These are phyloP conservation scores for Eimeria acervulina DNA, from an alignment of 169 alveolate species.

Conservation along the genomic window DNA sequence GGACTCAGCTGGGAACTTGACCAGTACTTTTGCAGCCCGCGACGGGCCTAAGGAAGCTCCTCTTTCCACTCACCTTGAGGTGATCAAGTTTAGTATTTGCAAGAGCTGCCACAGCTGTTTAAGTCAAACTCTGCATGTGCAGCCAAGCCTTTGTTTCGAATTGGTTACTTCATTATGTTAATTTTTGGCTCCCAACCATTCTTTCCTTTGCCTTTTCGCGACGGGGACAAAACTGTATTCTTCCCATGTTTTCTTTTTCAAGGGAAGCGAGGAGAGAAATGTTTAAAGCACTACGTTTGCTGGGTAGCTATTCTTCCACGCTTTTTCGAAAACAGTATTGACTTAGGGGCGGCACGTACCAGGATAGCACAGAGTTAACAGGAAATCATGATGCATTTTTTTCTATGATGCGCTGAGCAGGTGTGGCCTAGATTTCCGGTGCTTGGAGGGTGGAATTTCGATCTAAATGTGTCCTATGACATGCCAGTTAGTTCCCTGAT, in stretches of 20 bases:
- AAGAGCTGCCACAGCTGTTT: background rate
- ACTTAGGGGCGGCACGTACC: background rate
- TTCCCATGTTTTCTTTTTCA: background rate
- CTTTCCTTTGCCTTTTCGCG: background rate
- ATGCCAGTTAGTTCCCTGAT: constrained; percentile 60
- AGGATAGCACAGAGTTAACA: background rate
- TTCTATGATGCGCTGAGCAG: constrained; percentile 33
- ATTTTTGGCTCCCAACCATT: background rate
- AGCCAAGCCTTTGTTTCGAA: background rate
- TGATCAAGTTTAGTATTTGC: constrained; percentile 5
- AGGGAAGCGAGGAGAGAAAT: background rate
- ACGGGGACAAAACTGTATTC: background rate
- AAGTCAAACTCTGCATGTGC: background rate
- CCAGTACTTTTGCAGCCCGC: constrained; percentile 68
- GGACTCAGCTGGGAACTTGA: constrained; percentile 75
- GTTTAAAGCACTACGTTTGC: background rate
- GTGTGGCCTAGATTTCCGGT: constrained; percentile 82
- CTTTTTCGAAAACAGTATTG: background rate
- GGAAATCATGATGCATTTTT: background rate
- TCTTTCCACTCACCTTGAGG: constrained; percentile 78
- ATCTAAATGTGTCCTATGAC: constrained; percentile 58
- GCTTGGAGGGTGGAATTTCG: constrained; percentile 83
- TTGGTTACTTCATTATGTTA: background rate
- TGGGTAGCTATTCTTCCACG: background rate
- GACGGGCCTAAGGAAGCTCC: constrained; percentile 69